Evolutionary conservation across 805 yeast genomes (phyloP), one percentile per base, ranked within the genome.

Genomic region (Metschnikowia koreensis): DNA sequence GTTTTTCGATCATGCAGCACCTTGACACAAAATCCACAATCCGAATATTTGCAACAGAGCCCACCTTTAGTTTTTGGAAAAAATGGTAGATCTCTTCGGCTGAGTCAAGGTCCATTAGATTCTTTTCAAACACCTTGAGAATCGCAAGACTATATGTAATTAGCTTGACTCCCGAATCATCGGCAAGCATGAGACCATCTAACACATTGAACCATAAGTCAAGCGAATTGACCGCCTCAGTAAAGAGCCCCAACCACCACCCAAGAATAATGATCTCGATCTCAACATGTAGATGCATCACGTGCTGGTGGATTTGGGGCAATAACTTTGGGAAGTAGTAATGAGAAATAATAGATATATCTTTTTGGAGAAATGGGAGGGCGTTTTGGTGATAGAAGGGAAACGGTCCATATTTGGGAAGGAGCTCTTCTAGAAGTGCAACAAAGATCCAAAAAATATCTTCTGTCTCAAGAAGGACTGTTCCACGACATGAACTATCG

Each of bases 181-280:
- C 54, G 9, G 57, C 47, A 3, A 70, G 55, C 39, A 71, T 56
- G 44, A 82, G 60, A 16, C 74, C 68, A 60, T 82, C 86, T 73
- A 83, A 76, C 8, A 81, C 63, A 44, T 79, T 69, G 61, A 80
- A 77, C 66, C 83, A 73, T 1, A 77, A 68, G 33, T 81, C 83
- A 1, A 78, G 68, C 1, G 80, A 76, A n/a, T 80, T 60, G 36
- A 80, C 70, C 43, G 73, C 60, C 38, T 70, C 84, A 0, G 81
- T 76, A 60, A 81, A 82, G 31, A 82, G 63, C 9, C 82, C 71
- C 13, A 81, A 67, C 69, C 83, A 81, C 86, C 86, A 81, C 52
- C 79, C 78, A 59, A 80, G 72, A 11, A 83, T 73, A 26, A 81
- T 71, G 15, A 79, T 71, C 42, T 79, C 82, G 2, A 78, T 56